A percentile compares a stretch with the other conserved stretches of the same genome.
Evolutionary conservation across 2,329 filamentous ascomycete species (phyloP).

Genomic region (Phaeosphaeria sp.): DNA sequence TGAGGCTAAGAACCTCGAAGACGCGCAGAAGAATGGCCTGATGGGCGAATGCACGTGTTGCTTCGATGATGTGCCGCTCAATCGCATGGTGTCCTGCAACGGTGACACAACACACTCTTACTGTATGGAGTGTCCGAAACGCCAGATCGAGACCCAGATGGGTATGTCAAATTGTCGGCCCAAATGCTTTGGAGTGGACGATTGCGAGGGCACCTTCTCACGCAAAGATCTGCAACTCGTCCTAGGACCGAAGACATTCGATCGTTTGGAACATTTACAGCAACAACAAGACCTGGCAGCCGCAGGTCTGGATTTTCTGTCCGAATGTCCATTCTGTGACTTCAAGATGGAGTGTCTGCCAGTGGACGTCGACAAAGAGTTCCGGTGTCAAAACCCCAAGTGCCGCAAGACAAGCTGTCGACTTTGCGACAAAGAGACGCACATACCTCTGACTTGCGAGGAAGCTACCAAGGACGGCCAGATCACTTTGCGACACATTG

Average conservation of each 20-base stretch:
- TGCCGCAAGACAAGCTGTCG: conserved; percentile 64
- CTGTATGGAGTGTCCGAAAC: conserved; percentile 71
- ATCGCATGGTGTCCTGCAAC: conserved; percentile 73
- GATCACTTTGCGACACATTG: conserved; percentile 66
- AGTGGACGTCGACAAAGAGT: conserved; percentile 72
- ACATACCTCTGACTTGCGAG: conserved; percentile 75
- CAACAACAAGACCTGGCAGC: conserved; percentile 72
- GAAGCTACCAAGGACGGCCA: conserved; percentile 68
- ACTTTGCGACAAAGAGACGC: conserved; percentile 71
- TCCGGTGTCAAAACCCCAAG: conserved; percentile 70
- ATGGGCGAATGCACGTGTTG: conserved; percentile 75
- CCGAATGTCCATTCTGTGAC: conserved; percentile 81
- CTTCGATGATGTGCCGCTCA: conserved; percentile 69
- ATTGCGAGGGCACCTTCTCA: conserved; percentile 68
- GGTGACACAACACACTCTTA: conserved; percentile 69
- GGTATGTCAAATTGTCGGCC: conserved; percentile 73
- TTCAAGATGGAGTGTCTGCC: conserved; percentile 78
- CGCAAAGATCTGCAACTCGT: conserved; percentile 62
- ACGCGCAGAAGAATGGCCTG: conserved; percentile 48
- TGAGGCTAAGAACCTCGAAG: conserved; percentile 47
- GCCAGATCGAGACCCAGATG: conserved; percentile 71
- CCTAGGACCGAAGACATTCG: conserved; percentile 64
- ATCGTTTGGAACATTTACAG: conserved; percentile 73
- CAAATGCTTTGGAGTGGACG: conserved; percentile 68
- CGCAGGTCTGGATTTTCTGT: conserved; percentile 75